Evolutionary conservation across 495 filamentous ascomycete species (phyloP), one percentile per base, ranked within the genome.

Genomic region (Hyphodiscus hymeniophilus): DNA sequence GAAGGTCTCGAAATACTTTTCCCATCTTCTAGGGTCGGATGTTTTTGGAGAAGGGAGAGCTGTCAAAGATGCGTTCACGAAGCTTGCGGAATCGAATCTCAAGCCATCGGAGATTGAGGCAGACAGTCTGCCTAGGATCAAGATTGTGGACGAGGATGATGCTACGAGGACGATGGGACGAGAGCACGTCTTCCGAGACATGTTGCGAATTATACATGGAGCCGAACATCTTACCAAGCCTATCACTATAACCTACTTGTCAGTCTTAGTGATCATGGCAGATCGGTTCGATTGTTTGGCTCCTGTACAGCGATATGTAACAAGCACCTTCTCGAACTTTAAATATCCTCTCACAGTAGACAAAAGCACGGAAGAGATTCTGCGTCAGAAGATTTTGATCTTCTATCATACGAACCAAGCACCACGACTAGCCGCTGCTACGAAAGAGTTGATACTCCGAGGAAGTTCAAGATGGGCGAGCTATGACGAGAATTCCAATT

Each of bases 391-490:
- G 59, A 68, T 87, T 3, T 60, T 85, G 1, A 69, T 82, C 0
- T 73, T 78, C 2, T 70, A 76, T 60, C 60, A 82, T 43, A 65
- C 84, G 12, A 71, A 80, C 36, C 68, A 78, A 38, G 63, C 71
- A 0, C 49, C 63, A 0, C 77, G 73, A 60, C 66, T 85, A 32
- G 61, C 68, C 8, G 53, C 60, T 3, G 71, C 72, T 31, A 82
- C 79, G 0, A 66, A 67, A 49, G 71, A 81, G 23, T 58, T 95
- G 35, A 74, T 92, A 33, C 55, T 85, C 38, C 63, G 72, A 35
- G 88, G 86, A 8, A 87, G 84, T 5, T 66, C 60, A 16, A 71
- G 63, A 31, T 92, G 87, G 87, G 59, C 54, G 17, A 58, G 68
- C 16, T 56, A 63, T 33, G 55, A 63, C 23, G 59, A 62, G 24